Evolutionary conservation across 2,329 filamentous ascomycete genomes (phyloP).

Genomic region (Chalaropsis ovoidea): DNA sequence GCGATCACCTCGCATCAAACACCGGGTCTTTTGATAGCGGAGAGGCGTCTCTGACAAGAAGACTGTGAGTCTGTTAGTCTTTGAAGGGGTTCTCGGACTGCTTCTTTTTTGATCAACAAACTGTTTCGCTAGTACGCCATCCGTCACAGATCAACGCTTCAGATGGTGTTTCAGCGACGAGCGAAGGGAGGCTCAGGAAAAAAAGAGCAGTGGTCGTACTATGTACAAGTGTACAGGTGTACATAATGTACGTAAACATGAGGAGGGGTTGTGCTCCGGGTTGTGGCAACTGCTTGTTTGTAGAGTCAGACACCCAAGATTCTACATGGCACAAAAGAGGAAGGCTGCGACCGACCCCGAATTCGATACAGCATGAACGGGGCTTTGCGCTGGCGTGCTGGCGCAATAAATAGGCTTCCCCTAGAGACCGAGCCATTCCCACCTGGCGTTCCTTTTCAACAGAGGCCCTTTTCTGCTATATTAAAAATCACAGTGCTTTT

Average conservation of each 20-base stretch:
- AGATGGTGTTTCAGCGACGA: constrained; percentile 22
- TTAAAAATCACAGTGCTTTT: background rate
- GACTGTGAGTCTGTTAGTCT: too few relatives aligned
- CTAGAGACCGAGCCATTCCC: constrained; percentile 8
- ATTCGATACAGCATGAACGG: background rate
- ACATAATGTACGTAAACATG: too few relatives aligned
- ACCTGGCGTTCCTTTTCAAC: background rate
- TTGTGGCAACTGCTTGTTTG: too few relatives aligned
- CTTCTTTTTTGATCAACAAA: constrained; percentile 10
- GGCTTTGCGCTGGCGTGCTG: constrained; percentile 3
- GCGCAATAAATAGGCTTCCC: background rate
- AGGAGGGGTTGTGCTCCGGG: too few relatives aligned
- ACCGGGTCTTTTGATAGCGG: background rate
- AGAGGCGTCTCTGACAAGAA: background rate
- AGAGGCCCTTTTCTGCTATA: background rate
- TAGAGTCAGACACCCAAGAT: too few relatives aligned
- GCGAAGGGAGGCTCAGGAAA: constrained; percentile 7
- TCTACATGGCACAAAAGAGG: too few relatives aligned
- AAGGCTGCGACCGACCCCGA: too few relatives aligned
- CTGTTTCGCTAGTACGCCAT: constrained; percentile 18
- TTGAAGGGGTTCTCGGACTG: background rate
- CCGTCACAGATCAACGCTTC: constrained; percentile 23
- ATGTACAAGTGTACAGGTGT: too few relatives aligned
- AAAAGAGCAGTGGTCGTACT: background rate
- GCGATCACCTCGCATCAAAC: background rate